A percentile compares a stretch with the other conserved stretches of the same genome.
These are phyloP conservation scores for Neurospora pannonica DNA, from an alignment of 495 filamentous ascomycete species.

Conservation along the genomic window DNA sequence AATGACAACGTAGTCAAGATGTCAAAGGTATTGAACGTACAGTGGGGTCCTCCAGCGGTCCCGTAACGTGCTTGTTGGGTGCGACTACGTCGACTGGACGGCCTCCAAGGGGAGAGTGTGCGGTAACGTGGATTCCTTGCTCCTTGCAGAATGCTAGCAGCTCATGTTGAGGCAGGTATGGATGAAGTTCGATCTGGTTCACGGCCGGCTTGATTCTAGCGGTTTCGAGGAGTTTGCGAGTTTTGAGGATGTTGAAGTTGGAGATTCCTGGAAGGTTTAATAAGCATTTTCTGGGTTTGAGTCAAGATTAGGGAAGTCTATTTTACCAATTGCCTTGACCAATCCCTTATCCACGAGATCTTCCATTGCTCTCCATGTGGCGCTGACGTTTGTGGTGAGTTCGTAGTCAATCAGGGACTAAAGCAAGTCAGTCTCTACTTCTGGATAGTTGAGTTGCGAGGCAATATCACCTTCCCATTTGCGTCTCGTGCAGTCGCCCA, in stretches of 20 bases:
- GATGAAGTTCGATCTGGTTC: constrained; percentile 35
- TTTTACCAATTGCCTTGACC: constrained; percentile 25
- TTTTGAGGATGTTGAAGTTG: constrained; percentile 31
- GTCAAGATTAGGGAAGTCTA: background rate
- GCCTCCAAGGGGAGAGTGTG: constrained; percentile 48
- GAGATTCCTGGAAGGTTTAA: constrained; percentile 18
- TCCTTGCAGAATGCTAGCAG: constrained; percentile 42
- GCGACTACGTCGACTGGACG: constrained; percentile 29
- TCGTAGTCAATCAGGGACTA: constrained; percentile 24
- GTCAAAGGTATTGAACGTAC: constrained; percentile 4
- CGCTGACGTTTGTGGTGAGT: constrained; percentile 20
- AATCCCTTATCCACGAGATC: constrained; percentile 22
- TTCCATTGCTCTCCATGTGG: constrained; percentile 31
- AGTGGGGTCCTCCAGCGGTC: constrained; percentile 18
- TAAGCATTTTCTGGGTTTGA: background rate
- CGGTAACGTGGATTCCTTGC: constrained; percentile 53
- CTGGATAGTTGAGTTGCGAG: background rate
- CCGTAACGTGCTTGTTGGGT: constrained; percentile 14
- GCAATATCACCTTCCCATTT: constrained; percentile 19
- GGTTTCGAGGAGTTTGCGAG: constrained; percentile 19
- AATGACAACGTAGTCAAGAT: background rate
- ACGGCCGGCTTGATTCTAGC: constrained; percentile 23
- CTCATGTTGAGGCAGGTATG: constrained; percentile 35
- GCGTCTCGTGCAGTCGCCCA: constrained; percentile 26
- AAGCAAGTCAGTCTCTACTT: background rate